These are phyloP conservation scores for Euphorbia lathyris DNA, from an alignment of 345 rosid genomes.

Conservation along the genomic window DNA sequence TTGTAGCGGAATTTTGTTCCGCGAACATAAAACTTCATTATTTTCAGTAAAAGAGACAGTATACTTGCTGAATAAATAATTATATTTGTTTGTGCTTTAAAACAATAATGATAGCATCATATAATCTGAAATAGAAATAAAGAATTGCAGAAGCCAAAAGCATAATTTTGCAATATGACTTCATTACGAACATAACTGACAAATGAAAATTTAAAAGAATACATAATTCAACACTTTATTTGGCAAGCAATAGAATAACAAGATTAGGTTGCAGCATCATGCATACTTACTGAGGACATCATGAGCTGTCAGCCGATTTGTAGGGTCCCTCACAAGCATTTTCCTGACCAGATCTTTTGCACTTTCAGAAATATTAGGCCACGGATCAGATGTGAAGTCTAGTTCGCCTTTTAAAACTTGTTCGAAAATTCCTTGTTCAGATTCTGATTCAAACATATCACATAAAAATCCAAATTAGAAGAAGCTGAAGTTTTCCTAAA, in stretches of 20 bases:
- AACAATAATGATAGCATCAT: neutral
- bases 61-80: neutral
- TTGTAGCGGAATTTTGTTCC: neutral
- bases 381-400: conserved; percentile 90
- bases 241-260: neutral
- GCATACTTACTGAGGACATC: conserved; percentile 82
- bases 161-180: neutral
- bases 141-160: neutral
- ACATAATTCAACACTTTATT: neutral
- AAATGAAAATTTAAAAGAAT: neutral
- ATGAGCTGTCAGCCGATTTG: conserved; percentile 72
- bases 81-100: neutral
- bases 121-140: neutral
- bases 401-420: conserved; percentile 91
- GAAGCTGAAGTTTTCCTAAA: conserved; percentile 7
- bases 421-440: conserved; percentile 96
- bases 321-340: conserved; percentile 86
- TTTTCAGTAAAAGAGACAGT: neutral
- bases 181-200: neutral
- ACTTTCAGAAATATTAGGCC: conserved; percentile 86
- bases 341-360: conserved; percentile 84
- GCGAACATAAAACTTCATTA: neutral
- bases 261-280: conserved; percentile 1
- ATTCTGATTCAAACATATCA: conserved; percentile 48
- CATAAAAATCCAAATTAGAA: conserved; percentile 20